Conservation (phyloP, 768 basidiomycete species). For the Boletus huronensis region DNA sequence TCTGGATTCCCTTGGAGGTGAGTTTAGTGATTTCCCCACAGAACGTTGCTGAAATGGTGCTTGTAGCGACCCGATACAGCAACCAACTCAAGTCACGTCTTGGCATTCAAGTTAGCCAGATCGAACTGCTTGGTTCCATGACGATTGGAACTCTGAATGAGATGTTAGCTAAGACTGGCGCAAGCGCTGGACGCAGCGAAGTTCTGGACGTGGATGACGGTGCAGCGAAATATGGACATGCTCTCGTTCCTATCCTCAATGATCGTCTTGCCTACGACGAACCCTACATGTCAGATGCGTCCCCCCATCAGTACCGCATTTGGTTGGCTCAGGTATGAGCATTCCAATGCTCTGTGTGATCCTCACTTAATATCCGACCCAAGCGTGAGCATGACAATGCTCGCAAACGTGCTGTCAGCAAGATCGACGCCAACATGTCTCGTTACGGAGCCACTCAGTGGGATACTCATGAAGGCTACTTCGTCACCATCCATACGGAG, state of each 20-base stretch:
- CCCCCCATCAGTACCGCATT: constrained; percentile 28
- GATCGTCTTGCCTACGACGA: constrained; percentile 32
- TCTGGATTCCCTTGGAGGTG: constrained; percentile 26
- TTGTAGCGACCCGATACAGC: constrained; percentile 29
- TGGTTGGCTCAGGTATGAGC: constrained; percentile 31
- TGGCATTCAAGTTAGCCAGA: constrained; percentile 25
- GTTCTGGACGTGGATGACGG: constrained; percentile 19
- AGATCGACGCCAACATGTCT: constrained; percentile 31
- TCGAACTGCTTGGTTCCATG: constrained; percentile 24
- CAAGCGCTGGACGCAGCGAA: constrained; percentile 5
- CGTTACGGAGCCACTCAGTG: constrained; percentile 33
- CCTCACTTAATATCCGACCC: neutral
- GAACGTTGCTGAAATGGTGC: neutral
- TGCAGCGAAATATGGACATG: constrained; percentile 26
- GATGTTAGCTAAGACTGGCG: constrained; percentile 19
- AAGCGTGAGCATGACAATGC: constrained; percentile 29
- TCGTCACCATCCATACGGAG: constrained; percentile 19
- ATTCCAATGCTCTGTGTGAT: neutral
- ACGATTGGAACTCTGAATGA: constrained; percentile 25
- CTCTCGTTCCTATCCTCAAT: constrained; percentile 29
- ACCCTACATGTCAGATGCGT: constrained; percentile 29
- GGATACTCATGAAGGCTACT: constrained; percentile 30
- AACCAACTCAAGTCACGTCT: constrained; percentile 28
- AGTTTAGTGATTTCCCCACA: neutral
- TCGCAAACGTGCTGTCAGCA: constrained; percentile 26